Percentiles rank a stretch among this genome's conserved stretches.
These are phyloP conservation scores for Chaetomiaceae sp. DNA, from an alignment of 2,329 filamentous ascomycete species.

Conservation along the genomic window DNA sequence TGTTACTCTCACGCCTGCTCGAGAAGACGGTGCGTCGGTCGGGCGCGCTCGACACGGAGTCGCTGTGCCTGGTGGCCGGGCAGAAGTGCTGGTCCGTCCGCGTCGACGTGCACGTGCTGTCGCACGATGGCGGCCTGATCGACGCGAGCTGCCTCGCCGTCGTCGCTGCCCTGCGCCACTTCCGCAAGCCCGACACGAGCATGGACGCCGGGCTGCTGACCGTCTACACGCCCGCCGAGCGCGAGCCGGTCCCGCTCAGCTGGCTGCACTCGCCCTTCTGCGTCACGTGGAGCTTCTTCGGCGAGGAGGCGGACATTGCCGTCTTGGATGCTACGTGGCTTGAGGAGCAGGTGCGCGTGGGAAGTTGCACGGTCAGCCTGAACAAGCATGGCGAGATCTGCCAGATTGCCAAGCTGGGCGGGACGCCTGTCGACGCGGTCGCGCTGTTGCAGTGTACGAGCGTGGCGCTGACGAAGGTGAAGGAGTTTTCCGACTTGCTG, in stretches of 20 bases:
- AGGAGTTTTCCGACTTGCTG: constrained; percentile 69
- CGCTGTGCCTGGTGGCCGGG: constrained; percentile 85
- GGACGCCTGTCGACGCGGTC: constrained; percentile 72
- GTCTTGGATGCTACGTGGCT: constrained; percentile 65
- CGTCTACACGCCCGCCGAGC: constrained; percentile 75
- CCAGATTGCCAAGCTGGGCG: constrained; percentile 85
- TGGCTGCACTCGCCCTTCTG: constrained; percentile 91
- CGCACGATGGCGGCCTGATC: constrained; percentile 83
- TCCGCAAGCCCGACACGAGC: constrained; percentile 80
- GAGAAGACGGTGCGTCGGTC: constrained; percentile 93
- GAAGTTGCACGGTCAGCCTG: constrained; percentile 73
- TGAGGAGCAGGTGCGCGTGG: constrained; percentile 70
- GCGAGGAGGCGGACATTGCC: constrained; percentile 63
- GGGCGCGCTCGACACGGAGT: constrained; percentile 89
- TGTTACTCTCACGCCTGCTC: constrained; percentile 78
- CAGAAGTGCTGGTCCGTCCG: constrained; percentile 87
- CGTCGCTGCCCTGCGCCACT: constrained; percentile 83
- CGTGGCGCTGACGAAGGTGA: constrained; percentile 70
- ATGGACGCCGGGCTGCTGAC: constrained; percentile 80
- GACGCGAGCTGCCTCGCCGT: constrained; percentile 82
- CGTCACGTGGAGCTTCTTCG: constrained; percentile 81
- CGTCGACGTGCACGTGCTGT: constrained; percentile 85
- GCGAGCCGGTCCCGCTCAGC: constrained; percentile 82
- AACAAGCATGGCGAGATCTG: constrained; percentile 88
- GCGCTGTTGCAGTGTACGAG: constrained; percentile 69